Conservation (phyloP, 345 rosid genomes). For the Citrus sp. region DNA sequence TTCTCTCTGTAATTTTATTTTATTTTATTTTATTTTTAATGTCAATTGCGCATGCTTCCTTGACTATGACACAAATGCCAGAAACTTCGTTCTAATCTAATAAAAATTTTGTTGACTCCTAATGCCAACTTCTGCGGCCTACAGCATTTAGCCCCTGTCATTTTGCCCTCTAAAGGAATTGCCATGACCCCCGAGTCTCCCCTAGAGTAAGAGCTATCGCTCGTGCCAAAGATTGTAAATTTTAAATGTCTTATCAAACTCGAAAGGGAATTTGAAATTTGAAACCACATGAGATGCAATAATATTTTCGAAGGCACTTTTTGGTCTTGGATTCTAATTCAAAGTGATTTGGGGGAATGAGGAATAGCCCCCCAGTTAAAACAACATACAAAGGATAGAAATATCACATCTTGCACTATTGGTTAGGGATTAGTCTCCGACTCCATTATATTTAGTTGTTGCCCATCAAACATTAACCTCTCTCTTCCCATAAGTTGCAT, state of each 20-base stretch:
- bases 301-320: not conserved
- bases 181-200: not conserved
- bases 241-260: slow-evolving; percentile 4
- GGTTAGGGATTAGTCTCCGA: not conserved
- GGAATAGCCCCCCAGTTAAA: slow-evolving; percentile 9
- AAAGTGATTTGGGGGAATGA: slow-evolving; percentile 36
- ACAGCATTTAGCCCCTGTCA: not conserved
- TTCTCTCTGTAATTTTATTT: not conserved
- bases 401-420: slow-evolving; percentile 17
- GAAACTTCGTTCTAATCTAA: slow-evolving; percentile 27
- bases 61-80: slow-evolving; percentile 38
- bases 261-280: not conserved
- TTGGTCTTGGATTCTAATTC: slow-evolving; percentile 27
- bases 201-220: not conserved
- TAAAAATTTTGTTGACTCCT: slow-evolving; percentile 4
- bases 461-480: not conserved
- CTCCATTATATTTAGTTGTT: not conserved
- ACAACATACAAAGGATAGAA: slow-evolving; percentile 32
- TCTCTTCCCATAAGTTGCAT: not conserved
- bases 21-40: not conserved
- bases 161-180: not conserved
- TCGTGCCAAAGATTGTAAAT: not conserved
- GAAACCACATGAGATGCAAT: not conserved
- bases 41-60: slow-evolving; percentile 43
- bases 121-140: not conserved